Conservation (phyloP, 2,329 filamentous ascomycete genomes). For the Thelonectria blattea region DNA sequence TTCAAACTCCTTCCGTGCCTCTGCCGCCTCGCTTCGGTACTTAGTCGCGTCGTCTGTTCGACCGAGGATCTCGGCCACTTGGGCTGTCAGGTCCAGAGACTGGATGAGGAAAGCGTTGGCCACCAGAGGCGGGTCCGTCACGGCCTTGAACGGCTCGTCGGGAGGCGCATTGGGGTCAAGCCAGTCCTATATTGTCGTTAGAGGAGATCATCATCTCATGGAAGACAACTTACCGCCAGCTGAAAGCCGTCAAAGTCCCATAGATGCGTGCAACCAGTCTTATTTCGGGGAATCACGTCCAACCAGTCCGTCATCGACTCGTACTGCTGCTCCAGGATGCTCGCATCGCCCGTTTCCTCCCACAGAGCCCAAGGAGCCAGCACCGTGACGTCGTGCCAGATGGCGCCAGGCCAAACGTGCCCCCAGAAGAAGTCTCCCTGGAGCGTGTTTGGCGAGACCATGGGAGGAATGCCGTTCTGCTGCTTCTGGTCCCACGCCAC, state of each 20-base stretch:
- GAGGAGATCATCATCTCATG: neutral
- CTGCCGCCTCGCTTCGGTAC: constrained; percentile 23
- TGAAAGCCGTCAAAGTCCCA: constrained; percentile 43
- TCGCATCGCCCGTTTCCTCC: constrained; percentile 45
- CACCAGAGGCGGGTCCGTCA: constrained; percentile 49
- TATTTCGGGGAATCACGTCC: constrained; percentile 40
- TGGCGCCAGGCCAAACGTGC: constrained; percentile 38
- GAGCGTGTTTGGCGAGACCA: constrained; percentile 29
- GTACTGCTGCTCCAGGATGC: constrained; percentile 47
- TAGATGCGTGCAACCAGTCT: constrained; percentile 44
- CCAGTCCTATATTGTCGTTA: constrained; percentile 50
- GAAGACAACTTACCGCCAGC: constrained; percentile 27
- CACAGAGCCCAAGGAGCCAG: constrained; percentile 50
- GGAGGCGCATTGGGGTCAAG: constrained; percentile 54
- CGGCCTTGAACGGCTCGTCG: constrained; percentile 46
- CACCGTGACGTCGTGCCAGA: constrained; percentile 53
- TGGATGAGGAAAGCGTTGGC: constrained; percentile 55
- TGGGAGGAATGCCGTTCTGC: constrained; percentile 27
- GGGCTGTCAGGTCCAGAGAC: constrained; percentile 46
- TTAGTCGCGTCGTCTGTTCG: constrained; percentile 23
- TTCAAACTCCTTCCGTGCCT: constrained; percentile 23
- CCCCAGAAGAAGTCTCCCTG: constrained; percentile 18
- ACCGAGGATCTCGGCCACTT: constrained; percentile 43
- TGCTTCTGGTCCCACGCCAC: constrained; percentile 30
- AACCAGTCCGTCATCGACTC: constrained; percentile 50